Evolutionary conservation across 331 rosid species (phyloP).

Genomic region (Cucumis variabilis): DNA sequence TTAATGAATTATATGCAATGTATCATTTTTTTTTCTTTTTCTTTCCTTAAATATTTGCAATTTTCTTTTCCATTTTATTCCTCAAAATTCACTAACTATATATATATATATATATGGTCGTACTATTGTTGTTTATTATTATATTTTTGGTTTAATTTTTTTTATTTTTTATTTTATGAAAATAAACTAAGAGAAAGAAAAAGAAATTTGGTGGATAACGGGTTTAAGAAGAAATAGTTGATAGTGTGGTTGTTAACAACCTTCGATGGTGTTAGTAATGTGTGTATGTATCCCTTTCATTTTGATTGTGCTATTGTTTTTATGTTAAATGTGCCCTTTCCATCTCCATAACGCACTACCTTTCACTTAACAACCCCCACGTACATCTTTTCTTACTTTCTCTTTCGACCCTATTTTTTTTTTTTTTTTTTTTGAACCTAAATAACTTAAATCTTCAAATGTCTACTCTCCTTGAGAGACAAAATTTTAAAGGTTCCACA

Average conservation of each 20-base stretch:
- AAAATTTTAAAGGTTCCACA: no score
- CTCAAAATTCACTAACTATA: background rate
- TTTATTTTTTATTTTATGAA: no score
- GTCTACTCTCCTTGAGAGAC: no score
- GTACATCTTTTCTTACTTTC: no score
- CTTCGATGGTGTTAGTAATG: background rate
- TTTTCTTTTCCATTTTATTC: background rate
- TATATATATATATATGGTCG: no score
- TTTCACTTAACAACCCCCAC: slow-evolving; percentile 4
- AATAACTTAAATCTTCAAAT: no score
- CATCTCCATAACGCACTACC: background rate
- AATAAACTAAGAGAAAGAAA: background rate
- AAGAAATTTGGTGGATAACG: slow-evolving; percentile 19
- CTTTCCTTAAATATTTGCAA: background rate
- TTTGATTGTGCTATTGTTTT: background rate
- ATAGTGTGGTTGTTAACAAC: slow-evolving; percentile 33
- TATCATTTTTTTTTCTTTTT: background rate
- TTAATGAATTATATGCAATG: slow-evolving; percentile 14
- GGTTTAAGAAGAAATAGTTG: slow-evolving; percentile 27
- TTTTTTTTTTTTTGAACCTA: no score
- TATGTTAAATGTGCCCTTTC: background rate
- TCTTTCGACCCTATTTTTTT: no score
- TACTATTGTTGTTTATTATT: background rate
- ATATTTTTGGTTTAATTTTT: background rate
- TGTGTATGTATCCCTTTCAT: background rate